Conservation (phyloP, 108 stramenopile species). For the Cyclostephanos tholiformis region DNA sequence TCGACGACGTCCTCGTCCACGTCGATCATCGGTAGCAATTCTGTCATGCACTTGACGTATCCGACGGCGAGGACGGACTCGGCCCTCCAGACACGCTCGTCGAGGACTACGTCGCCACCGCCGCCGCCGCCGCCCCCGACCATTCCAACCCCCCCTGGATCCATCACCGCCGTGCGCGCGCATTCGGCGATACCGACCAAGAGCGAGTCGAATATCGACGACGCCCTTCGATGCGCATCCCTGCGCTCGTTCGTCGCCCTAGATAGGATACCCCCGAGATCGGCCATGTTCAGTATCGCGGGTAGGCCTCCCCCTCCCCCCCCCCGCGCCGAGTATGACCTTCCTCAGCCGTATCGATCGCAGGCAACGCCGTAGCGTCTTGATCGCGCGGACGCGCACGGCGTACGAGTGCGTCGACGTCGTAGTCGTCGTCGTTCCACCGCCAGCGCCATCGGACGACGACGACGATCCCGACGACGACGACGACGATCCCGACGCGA, state of each 20-base stretch:
- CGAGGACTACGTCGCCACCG: neutral
- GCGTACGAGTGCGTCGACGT: too few relatives aligned
- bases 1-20: conserved; percentile 1
- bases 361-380: conserved; percentile 21
- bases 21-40: conserved; percentile 38
- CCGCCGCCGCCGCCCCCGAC: conserved; percentile 9
- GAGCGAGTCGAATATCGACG: conserved; percentile 25
- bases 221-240: conserved; percentile 25
- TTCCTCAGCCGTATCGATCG: conserved; percentile 24
- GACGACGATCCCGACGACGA: too few relatives aligned
- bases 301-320: neutral
- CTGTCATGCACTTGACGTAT: conserved; percentile 43
- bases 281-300: conserved; percentile 17
- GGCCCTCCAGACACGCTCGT: conserved; percentile 10
- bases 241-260: conserved; percentile 25
- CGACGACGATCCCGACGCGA: too few relatives aligned
- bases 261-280: conserved; percentile 27
- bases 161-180: conserved; percentile 28
- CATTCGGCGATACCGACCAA: conserved; percentile 17
- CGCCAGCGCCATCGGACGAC: too few relatives aligned
- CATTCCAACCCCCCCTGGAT: too few relatives aligned
- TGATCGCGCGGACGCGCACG: conserved; percentile 21
- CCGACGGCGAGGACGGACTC: conserved; percentile 16
- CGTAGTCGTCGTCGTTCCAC: too few relatives aligned
- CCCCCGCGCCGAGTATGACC: neutral